phyloP scores from a whole-genome alignment of 2,329 filamentous ascomycete species.

The Aspergillus sclerotialis region DNA sequence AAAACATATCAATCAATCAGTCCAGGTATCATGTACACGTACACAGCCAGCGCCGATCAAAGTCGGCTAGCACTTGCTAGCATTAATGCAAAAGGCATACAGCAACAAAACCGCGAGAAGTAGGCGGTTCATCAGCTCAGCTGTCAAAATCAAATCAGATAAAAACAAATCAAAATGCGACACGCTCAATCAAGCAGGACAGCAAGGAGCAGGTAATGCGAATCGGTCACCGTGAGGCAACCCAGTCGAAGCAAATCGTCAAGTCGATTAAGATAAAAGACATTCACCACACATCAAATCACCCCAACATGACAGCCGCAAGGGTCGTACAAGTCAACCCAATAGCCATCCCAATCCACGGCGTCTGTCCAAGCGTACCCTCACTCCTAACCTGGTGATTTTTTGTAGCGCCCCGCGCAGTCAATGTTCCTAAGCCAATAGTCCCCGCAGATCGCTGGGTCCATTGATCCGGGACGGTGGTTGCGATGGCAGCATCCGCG shows the following conservation, averaged over 20 bases:
- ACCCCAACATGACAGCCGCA: conserved; percentile 34
- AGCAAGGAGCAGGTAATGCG: too few relatives aligned
- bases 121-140: too few relatives aligned
- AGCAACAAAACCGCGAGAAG: too few relatives aligned
- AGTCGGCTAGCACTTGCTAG: too few relatives aligned
- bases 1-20: too few relatives aligned
- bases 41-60: too few relatives aligned
- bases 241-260: conserved; percentile 1
- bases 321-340: conserved; percentile 33
- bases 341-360: conserved; percentile 37
- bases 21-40: too few relatives aligned
- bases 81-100: too few relatives aligned
- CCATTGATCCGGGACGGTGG: conserved; percentile 15
- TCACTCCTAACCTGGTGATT: conserved; percentile 29
- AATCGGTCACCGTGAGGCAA: not conserved
- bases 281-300: too few relatives aligned
- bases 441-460: conserved; percentile 24
- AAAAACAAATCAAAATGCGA: too few relatives aligned
- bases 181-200: too few relatives aligned
- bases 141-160: too few relatives aligned
- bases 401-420: conserved; percentile 15
- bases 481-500: conserved; percentile 8
- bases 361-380: conserved; percentile 31
- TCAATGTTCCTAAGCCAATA: conserved; percentile 24
- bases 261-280: not conserved